These are phyloP conservation scores for Sporothrix pallida DNA, from an alignment of 2,329 filamentous ascomycete genomes.

Conservation along the genomic window DNA sequence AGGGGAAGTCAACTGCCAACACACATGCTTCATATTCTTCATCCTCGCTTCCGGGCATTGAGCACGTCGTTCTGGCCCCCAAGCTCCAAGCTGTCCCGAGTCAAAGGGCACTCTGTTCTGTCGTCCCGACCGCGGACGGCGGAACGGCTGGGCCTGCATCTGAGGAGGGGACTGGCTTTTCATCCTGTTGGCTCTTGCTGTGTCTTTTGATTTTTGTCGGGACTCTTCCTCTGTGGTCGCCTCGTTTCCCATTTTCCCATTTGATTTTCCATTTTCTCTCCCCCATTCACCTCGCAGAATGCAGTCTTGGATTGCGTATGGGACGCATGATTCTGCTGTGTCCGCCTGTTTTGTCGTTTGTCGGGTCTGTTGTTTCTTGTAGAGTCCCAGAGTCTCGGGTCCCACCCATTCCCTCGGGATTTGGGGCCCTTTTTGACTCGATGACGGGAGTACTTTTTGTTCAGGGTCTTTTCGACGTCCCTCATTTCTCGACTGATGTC, in stretches of 20 bases:
- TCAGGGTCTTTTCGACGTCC: not conserved
- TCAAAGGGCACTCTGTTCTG: not conserved
- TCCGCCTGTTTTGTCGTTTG: not conserved
- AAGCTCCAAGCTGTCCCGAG: not conserved
- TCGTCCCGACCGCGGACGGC: slow-evolving; percentile 8
- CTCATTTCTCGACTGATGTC: not conserved
- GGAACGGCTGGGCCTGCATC: not conserved
- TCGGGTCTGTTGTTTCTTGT: not conserved
- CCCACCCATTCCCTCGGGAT: slow-evolving; percentile 24
- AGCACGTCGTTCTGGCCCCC: not conserved
- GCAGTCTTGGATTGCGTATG: slow-evolving; percentile 1
- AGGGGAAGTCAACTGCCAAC: not conserved
- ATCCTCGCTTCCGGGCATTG: too few species aligned
- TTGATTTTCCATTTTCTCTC: not conserved
- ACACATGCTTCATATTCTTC: not conserved
- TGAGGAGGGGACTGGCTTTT: not conserved
- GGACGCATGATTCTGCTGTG: not conserved
- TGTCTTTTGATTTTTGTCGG: not conserved
- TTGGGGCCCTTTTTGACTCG: not conserved
- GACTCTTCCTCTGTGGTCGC: not conserved
- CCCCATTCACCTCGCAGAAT: not conserved
- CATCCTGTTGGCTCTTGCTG: not conserved
- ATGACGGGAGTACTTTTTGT: too few species aligned
- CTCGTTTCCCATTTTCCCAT: not conserved
- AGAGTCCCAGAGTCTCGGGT: slow-evolving; percentile 19